Percentiles rank a stretch among this genome's conserved stretches.
Evolutionary conservation across 2,329 filamentous ascomycete species (phyloP).

Genomic region (Trichocomaceae sp.): DNA sequence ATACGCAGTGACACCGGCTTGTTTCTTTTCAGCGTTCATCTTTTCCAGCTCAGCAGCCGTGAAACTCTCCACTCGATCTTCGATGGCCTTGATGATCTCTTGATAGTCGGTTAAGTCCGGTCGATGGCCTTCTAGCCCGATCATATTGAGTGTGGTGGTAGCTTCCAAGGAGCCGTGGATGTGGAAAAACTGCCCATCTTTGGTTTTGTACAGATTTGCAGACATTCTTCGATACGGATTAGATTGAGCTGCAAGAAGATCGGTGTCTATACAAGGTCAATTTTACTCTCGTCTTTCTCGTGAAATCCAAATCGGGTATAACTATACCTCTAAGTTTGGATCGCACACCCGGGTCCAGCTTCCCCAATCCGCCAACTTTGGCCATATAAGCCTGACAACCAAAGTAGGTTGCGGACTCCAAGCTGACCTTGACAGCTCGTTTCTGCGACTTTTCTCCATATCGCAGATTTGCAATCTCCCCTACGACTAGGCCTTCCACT

Average conservation of each 20-base stretch:
- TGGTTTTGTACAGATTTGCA: constrained; percentile 65
- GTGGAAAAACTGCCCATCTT: constrained; percentile 63
- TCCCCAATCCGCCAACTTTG: constrained; percentile 34
- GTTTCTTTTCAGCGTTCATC: constrained; percentile 50
- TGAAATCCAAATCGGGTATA: constrained; percentile 5
- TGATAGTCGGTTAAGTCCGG: constrained; percentile 57
- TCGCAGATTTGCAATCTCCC: constrained; percentile 52
- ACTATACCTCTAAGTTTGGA: constrained; percentile 35
- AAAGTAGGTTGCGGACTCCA: constrained; percentile 36
- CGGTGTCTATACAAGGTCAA: constrained; percentile 49
- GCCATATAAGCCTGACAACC: constrained; percentile 38
- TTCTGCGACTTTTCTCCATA: constrained; percentile 38
- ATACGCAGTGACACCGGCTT: constrained; percentile 56
- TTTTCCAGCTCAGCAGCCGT: constrained; percentile 52
- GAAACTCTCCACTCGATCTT: constrained; percentile 51
- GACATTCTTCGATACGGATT: constrained; percentile 65
- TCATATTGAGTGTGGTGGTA: constrained; percentile 61
- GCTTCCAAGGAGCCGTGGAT: constrained; percentile 70
- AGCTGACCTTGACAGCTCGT: constrained; percentile 29
- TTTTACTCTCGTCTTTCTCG: constrained; percentile 29
- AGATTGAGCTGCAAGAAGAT: constrained; percentile 64
- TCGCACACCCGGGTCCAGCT: constrained; percentile 32
- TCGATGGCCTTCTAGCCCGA: constrained; percentile 57
- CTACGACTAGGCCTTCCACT: constrained; percentile 54
- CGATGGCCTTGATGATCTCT: constrained; percentile 54